Percentiles rank a stretch among this genome's conserved stretches.
Evolutionary conservation across 768 basidiomycete genomes (phyloP).

Genomic region (Leccinum subgranulosum): DNA sequence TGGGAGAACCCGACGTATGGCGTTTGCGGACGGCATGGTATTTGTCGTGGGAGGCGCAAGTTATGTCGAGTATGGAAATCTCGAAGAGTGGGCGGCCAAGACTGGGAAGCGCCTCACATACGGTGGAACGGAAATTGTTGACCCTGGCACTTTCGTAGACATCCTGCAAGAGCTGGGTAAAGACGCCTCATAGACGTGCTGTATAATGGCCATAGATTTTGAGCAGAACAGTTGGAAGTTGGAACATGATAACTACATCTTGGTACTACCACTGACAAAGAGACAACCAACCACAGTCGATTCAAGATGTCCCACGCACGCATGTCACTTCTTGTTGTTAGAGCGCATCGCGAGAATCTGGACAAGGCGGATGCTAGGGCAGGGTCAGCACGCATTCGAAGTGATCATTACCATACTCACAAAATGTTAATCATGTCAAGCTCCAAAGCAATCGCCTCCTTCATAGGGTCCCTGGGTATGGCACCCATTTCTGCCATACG

Average conservation of each 20-base stretch:
- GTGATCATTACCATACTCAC: slow-evolving; percentile 38
- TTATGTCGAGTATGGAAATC: slow-evolving; percentile 95
- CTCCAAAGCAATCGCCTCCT: slow-evolving; percentile 74
- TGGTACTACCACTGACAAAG: slow-evolving; percentile 15
- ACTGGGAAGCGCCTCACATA: slow-evolving; percentile 87
- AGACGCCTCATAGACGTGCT: slow-evolving; percentile 23
- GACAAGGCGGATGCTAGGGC: slow-evolving; percentile 68
- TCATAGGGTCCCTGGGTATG: slow-evolving; percentile 70
- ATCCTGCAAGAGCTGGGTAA: slow-evolving; percentile 66
- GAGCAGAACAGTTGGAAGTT: neutral
- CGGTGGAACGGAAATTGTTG: slow-evolving; percentile 93
- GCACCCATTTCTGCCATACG: slow-evolving; percentile 66
- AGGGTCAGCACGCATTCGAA: slow-evolving; percentile 9
- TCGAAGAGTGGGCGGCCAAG: slow-evolving; percentile 88
- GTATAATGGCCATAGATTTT: slow-evolving; percentile 41
- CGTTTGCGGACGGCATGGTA: slow-evolving; percentile 84
- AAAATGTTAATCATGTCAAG: slow-evolving; percentile 91
- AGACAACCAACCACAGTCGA: neutral
- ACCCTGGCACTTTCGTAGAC: slow-evolving; percentile 80
- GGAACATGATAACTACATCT: neutral
- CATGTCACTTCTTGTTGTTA: slow-evolving; percentile 51
- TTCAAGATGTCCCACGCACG: neutral
- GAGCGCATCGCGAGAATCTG: slow-evolving; percentile 71
- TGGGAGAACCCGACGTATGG: slow-evolving; percentile 58
- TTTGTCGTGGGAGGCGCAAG: slow-evolving; percentile 97